These are phyloP conservation scores for Exophiala xenobiotica DNA, from an alignment of 2,329 filamentous ascomycete species.

Conservation along the genomic window DNA sequence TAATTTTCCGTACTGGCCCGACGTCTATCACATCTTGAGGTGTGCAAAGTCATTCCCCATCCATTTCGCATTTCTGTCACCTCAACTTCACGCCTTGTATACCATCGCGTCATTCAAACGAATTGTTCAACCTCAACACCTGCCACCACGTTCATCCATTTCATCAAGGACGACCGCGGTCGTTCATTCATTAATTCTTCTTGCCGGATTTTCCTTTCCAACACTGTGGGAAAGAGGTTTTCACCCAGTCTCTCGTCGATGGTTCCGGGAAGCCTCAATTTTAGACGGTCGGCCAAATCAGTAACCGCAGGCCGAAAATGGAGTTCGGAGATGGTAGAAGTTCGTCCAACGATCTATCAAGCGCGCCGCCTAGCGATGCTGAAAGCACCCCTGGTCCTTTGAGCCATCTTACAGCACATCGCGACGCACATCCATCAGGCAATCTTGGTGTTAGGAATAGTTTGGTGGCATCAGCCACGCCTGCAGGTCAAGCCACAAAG, in stretches of 20 bases:
- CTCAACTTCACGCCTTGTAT: neutral
- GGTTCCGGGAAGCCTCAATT: too few species aligned
- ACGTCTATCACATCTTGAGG: conserved; percentile 5
- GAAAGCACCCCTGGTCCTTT: conserved; percentile 23
- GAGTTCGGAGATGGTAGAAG: conserved; percentile 24
- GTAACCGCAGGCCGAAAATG: conserved; percentile 19
- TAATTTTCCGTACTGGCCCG: conserved; percentile 3
- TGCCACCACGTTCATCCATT: neutral
- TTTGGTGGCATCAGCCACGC: conserved; percentile 25
- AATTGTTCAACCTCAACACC: neutral
- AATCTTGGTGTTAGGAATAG: conserved; percentile 20
- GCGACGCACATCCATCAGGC: conserved; percentile 10
- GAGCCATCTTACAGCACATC: conserved; percentile 11
- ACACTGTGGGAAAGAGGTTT: too few species aligned
- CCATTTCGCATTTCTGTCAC: neutral
- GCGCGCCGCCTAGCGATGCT: conserved; percentile 28
- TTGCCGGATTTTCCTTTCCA: neutral
- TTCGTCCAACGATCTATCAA: conserved; percentile 32
- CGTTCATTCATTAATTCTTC: too few species aligned
- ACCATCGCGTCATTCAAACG: conserved; percentile 4
- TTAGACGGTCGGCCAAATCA: conserved; percentile 3
- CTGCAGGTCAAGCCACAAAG: conserved; percentile 32
- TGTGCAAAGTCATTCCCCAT: conserved; percentile 1
- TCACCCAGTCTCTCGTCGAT: too few species aligned
- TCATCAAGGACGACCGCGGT: conserved; percentile 4